Evolutionary conservation across 345 rosid species (phyloP).

Genomic region (Boechera stricta): DNA sequence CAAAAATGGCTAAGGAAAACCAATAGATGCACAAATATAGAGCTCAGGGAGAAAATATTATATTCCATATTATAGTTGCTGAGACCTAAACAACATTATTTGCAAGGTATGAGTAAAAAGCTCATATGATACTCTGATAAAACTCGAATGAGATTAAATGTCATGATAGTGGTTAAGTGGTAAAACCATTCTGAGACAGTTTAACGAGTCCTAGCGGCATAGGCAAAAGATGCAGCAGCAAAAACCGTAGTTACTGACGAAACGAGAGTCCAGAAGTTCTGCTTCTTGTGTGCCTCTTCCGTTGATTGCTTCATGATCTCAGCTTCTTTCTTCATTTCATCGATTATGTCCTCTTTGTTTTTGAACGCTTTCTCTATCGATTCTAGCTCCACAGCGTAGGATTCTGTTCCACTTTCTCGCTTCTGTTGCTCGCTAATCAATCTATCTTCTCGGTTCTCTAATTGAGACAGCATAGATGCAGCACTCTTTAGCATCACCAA

Average conservation of each 20-base stretch:
- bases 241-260: conserved; percentile 70
- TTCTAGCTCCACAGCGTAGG: conserved; percentile 53
- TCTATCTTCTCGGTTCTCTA: conserved; percentile 20
- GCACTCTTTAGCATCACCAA: conserved; percentile 60
- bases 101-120: conserved; percentile 16
- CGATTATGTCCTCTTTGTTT: conserved; percentile 54
- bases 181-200: conserved; percentile 5
- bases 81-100: conserved; percentile 30
- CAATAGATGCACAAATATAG: background rate
- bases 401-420: conserved; percentile 45
- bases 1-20: background rate
- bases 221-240: conserved; percentile 69
- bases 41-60: background rate
- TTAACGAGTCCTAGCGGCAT: conserved; percentile 60
- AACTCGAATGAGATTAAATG: conserved; percentile 1
- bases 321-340: conserved; percentile 65
- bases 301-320: conserved; percentile 56
- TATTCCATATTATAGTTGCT: conserved; percentile 31
- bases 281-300: conserved; percentile 61
- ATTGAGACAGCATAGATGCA: conserved; percentile 49
- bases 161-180: background rate
- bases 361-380: conserved; percentile 60
- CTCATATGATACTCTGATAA: conserved; percentile 21
- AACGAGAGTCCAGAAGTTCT: conserved; percentile 62
- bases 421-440: conserved; percentile 18